Conservation (phyloP, 1,139 yeast genomes). For the Geotrichum siamense region DNA sequence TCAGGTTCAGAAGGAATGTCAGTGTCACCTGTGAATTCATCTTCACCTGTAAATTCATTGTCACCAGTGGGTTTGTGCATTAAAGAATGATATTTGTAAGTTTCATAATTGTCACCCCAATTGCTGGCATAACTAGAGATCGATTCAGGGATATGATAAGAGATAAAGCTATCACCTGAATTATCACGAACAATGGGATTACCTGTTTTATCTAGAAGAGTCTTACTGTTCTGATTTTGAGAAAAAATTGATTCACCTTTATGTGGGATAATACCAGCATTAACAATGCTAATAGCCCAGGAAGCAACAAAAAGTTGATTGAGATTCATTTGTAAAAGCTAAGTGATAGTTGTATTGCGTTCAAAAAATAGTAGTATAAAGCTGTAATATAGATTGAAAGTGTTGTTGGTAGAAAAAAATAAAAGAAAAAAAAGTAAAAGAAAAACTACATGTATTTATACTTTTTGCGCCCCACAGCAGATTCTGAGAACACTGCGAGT, state of each 20-base stretch:
- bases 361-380: background rate
- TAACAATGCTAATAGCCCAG: background rate
- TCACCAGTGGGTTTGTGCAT: slow-evolving; percentile 12
- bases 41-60: too few relatives aligned
- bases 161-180: background rate
- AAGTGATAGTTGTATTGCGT: background rate
- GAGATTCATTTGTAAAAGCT: too few relatives aligned
- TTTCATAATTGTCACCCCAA: slow-evolving; percentile 15
- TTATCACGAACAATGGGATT: background rate
- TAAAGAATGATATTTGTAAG: slow-evolving; percentile 13
- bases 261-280: background rate
- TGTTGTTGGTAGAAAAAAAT: background rate
- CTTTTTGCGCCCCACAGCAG: too few relatives aligned
- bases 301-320: background rate
- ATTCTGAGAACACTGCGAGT: too few relatives aligned
- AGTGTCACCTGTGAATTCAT: background rate
- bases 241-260: background rate
- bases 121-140: slow-evolving; percentile 13
- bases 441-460: background rate
- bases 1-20: background rate
- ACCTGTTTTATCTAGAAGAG: background rate
- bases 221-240: background rate
- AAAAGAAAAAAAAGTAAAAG: slow-evolving; percentile 1
- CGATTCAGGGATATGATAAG: slow-evolving; percentile 11
- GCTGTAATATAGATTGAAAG: background rate